phyloP scores from a whole-genome alignment of 805 yeast species.

The Teunomyces barrocoloradensis region DNA sequence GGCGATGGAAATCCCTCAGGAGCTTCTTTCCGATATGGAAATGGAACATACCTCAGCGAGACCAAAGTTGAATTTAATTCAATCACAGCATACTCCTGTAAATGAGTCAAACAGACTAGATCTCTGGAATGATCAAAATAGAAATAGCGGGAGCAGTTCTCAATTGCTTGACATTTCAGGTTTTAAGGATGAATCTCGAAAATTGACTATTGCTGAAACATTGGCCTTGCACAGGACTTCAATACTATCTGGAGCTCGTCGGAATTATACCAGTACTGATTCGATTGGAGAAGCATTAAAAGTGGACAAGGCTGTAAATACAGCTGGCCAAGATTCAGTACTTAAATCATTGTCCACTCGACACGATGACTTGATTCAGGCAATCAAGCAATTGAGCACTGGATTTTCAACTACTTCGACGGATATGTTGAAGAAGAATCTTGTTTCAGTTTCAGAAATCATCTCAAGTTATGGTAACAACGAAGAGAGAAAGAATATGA shows the following conservation, averaged over 20 bases:
- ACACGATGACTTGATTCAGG: constrained; percentile 27
- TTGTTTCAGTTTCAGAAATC: constrained; percentile 16
- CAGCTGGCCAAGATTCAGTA: background rate
- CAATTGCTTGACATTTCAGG: background rate
- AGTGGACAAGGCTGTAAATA: constrained; percentile 10
- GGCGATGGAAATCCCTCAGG: constrained; percentile 66
- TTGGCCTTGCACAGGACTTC: constrained; percentile 52
- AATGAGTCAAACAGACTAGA: background rate
- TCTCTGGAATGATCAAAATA: constrained; percentile 12
- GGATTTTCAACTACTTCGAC: constrained; percentile 18
- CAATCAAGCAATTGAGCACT: constrained; percentile 40
- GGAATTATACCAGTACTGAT: constrained; percentile 28
- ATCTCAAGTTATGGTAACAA: constrained; percentile 20
- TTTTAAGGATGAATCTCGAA: constrained; percentile 3
- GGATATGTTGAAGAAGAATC: background rate
- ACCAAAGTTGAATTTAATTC: constrained; percentile 1
- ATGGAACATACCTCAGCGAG: constrained; percentile 17
- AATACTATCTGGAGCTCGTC: constrained; percentile 30
- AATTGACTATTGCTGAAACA: constrained; percentile 58
- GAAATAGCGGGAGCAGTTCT: background rate
- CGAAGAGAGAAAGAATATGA: constrained; percentile 21
- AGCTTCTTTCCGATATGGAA: constrained; percentile 39
- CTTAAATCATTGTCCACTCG: constrained; percentile 2
- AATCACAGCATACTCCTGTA: background rate
- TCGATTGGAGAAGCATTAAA: constrained; percentile 23